These are phyloP conservation scores for Leccinum pellstonianum DNA, from an alignment of 768 basidiomycete genomes.

Conservation along the genomic window DNA sequence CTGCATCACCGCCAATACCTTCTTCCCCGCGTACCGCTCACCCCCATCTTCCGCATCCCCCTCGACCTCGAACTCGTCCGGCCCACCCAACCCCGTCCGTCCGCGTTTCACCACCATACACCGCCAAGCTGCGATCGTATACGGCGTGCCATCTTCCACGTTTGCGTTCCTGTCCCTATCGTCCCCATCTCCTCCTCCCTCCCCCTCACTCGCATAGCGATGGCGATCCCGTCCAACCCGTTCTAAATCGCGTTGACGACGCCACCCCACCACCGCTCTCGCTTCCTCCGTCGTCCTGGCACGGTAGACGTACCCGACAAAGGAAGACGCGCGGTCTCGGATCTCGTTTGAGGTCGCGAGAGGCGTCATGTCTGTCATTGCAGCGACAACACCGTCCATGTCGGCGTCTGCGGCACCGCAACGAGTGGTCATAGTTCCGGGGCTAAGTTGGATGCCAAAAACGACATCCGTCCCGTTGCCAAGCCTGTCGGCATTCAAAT, in stretches of 20 bases:
- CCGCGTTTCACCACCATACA: slow-evolving; percentile 71
- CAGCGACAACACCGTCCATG: not conserved
- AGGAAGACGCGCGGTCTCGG: slow-evolving; percentile 70
- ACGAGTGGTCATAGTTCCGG: not conserved
- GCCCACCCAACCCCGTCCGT: slow-evolving; percentile 61
- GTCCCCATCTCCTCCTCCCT: not conserved
- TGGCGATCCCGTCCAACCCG: not conserved
- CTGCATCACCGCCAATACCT: slow-evolving; percentile 66
- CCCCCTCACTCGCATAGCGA: not conserved
- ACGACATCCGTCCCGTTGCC: not conserved
- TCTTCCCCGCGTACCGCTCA: slow-evolving; percentile 68
- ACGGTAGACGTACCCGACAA: slow-evolving; percentile 61
- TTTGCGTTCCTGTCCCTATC: not conserved
- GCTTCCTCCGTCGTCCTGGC: slow-evolving; percentile 56
- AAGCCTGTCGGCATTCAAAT: not conserved
- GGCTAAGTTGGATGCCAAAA: not conserved
- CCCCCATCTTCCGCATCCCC: slow-evolving; percentile 73
- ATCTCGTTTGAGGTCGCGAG: slow-evolving; percentile 65
- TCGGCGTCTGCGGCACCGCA: not conserved
- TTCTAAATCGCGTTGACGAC: not conserved
- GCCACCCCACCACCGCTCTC: slow-evolving; percentile 35
- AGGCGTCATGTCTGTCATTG: not conserved
- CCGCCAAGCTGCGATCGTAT: slow-evolving; percentile 79
- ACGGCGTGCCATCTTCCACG: slow-evolving; percentile 29
- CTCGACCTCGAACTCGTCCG: slow-evolving; percentile 71